Evolutionary conservation across 164 flowering plant species (phyloP).

Genomic region (Tetracentron sinense): DNA sequence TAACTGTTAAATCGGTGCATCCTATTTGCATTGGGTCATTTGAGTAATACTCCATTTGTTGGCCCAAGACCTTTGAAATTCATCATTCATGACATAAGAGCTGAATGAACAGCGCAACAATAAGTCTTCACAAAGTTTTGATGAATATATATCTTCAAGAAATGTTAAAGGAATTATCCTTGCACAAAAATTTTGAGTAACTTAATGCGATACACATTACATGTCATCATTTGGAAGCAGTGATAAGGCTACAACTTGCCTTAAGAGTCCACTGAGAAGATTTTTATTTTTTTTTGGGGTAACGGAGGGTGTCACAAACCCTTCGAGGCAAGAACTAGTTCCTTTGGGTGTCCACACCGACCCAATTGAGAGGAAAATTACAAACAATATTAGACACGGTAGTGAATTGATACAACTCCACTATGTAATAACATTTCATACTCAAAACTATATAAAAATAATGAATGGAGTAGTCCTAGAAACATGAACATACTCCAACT

Average conservation of each 20-base stretch:
- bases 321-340: no score
- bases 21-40: slow-evolving; percentile 84
- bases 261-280: no score
- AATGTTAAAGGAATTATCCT: slow-evolving; percentile 90
- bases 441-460: neutral
- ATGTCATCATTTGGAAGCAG: neutral
- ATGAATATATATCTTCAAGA: slow-evolving; percentile 88
- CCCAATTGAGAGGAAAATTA: no score
- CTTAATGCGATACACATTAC: no score
- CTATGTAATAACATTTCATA: no score
- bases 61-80: slow-evolving; percentile 79
- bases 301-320: no score
- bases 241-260: neutral
- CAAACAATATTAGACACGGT: neutral
- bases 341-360: no score
- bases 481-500: neutral
- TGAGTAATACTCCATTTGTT: slow-evolving; percentile 76
- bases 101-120: slow-evolving; percentile 65
- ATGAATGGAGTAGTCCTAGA: neutral
- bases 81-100: slow-evolving; percentile 93
- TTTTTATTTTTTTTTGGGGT: no score
- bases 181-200: slow-evolving; percentile 20
- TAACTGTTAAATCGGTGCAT: slow-evolving; percentile 75
- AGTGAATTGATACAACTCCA: neutral
- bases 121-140: slow-evolving; percentile 80